These are phyloP conservation scores for Tremella mesenterica DNA, from an alignment of 768 basidiomycete genomes.

Conservation along the genomic window DNA sequence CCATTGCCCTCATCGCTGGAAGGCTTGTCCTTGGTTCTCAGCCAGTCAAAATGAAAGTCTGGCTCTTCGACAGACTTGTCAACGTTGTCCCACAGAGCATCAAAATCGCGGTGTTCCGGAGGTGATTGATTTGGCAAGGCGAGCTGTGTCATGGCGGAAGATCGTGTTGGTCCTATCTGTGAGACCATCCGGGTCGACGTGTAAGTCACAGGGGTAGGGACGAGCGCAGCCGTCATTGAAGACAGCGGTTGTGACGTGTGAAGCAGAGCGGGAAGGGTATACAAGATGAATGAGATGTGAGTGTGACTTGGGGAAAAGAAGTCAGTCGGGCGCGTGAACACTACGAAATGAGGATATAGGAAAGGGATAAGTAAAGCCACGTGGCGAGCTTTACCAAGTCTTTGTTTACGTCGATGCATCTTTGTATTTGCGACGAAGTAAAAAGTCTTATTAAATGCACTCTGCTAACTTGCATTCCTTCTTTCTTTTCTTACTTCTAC, in stretches of 20 bases:
- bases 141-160: no score
- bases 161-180: no score
- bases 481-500: constrained; percentile 1
- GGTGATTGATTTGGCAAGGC: no score
- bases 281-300: not conserved
- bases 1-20: not conserved
- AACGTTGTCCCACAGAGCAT: constrained; percentile 14
- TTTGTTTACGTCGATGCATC: not conserved
- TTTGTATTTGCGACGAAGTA: no score
- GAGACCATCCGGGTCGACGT: no score
- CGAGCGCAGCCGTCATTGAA: no score
- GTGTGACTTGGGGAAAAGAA: constrained; percentile 3
- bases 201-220: no score
- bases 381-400: not conserved
- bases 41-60: constrained; percentile 37
- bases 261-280: not conserved
- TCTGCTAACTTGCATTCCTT: constrained; percentile 2
- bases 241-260: no score
- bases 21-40: constrained; percentile 14
- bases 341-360: no score
- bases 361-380: not conserved
- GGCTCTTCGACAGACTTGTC: constrained; percentile 35
- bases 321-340: no score
- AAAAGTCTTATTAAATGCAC: not conserved
- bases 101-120: no score